Conservation (phyloP, 768 basidiomycete species). For the Lactarius evosmus region DNA sequence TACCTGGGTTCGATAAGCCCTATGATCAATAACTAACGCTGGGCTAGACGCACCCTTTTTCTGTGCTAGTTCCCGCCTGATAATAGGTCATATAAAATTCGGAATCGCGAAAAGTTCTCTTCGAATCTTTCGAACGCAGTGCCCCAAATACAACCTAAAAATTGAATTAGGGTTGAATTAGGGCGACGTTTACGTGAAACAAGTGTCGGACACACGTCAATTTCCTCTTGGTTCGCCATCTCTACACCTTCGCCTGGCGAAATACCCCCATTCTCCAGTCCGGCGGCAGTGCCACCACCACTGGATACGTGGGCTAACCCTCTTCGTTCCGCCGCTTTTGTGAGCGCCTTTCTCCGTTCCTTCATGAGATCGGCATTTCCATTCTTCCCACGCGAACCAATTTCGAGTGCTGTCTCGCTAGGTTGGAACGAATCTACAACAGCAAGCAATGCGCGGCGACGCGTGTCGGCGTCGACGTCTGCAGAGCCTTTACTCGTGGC, state of each 20-base stretch:
- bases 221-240: constrained; percentile 78
- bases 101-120: constrained; percentile 63
- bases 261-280: constrained; percentile 37
- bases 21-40: constrained; percentile 7
- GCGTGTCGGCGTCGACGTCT: constrained; percentile 51
- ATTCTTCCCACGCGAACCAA: constrained; percentile 67
- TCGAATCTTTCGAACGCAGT: constrained; percentile 34
- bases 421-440: constrained; percentile 83
- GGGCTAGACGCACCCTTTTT: constrained; percentile 75
- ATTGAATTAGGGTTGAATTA: constrained; percentile 38
- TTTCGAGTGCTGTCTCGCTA: constrained; percentile 86
- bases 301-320: constrained; percentile 36
- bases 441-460: constrained; percentile 62
- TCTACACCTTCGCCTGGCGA: constrained; percentile 41
- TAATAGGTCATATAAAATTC: constrained; percentile 92
- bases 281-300: constrained; percentile 35
- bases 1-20: constrained; percentile 49
- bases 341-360: constrained; percentile 74
- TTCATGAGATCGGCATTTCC: constrained; percentile 78
- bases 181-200: constrained; percentile 52
- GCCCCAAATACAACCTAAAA: constrained; percentile 33
- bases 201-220: constrained; percentile 63
- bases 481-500: constrained; percentile 37
- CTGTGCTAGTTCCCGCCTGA: constrained; percentile 80
- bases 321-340: constrained; percentile 56